These are phyloP conservation scores for Vitis hybrid DNA, from an alignment of 177 flowering plant species.

Conservation along the genomic window DNA sequence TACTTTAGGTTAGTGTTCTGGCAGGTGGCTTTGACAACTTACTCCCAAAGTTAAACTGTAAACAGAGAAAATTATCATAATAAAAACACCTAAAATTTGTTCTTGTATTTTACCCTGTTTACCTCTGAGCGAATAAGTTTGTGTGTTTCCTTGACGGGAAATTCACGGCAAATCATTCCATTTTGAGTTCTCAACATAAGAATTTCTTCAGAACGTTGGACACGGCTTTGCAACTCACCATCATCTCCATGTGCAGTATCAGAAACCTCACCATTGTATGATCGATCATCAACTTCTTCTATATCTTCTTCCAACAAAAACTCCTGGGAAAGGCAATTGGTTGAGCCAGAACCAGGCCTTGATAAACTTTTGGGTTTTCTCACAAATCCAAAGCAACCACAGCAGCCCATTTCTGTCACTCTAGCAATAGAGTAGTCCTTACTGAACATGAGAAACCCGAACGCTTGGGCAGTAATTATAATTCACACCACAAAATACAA, in stretches of 20 bases:
- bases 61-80: too few species aligned
- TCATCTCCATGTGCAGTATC: constrained; percentile 45
- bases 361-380: constrained; percentile 40
- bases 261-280: constrained; percentile 50
- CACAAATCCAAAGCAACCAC: constrained; percentile 73
- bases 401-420: constrained; percentile 72
- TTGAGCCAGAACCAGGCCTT: constrained; percentile 22
- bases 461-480: background rate
- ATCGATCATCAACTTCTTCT: constrained; percentile 43
- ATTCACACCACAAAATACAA: constrained; percentile 12
- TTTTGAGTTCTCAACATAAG: constrained; percentile 45
- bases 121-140: constrained; percentile 77
- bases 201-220: constrained; percentile 69
- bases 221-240: constrained; percentile 32
- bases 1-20: background rate
- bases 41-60: too few species aligned
- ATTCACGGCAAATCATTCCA: constrained; percentile 80
- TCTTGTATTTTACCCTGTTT: constrained; percentile 5
- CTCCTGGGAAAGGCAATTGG: constrained; percentile 41
- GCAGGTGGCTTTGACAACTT: too few species aligned
- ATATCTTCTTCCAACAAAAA: constrained; percentile 50
- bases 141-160: constrained; percentile 82
- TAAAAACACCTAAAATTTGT: background rate
- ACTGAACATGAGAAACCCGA: constrained; percentile 38
- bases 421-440: constrained; percentile 33